Evolutionary conservation across 306 rosid genomes (phyloP).

Genomic region (Urtica urens): DNA sequence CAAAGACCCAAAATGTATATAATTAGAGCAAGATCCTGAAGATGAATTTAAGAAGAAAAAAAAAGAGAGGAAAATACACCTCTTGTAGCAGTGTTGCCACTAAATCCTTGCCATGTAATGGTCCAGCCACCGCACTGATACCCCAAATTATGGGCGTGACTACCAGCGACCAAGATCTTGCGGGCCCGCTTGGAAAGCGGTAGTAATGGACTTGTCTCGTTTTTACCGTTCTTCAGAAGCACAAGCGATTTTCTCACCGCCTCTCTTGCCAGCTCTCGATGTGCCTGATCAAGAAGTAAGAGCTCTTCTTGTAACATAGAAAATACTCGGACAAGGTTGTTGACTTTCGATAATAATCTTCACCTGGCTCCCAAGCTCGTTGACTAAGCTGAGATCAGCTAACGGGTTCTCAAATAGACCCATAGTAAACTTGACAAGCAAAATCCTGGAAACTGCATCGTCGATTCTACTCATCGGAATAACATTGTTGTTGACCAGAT

Average conservation of each 20-base stretch:
- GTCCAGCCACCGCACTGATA: conserved; percentile 99
- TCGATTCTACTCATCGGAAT: conserved; percentile 79
- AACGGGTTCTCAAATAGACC: conserved; percentile 87
- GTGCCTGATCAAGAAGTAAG: conserved; percentile 41
- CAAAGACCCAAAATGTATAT: too few species aligned
- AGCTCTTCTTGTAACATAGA: neutral
- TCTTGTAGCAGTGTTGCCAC: conserved; percentile 56
- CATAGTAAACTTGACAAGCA: conserved; percentile 80
- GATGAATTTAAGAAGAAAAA: too few species aligned
- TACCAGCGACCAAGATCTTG: conserved; percentile 70
- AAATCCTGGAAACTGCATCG: conserved; percentile 82
- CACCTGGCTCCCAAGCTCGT: conserved; percentile 94
- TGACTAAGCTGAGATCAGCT: conserved; percentile 73
- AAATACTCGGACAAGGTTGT: neutral
- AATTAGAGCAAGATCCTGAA: too few species aligned
- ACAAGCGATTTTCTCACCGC: conserved; percentile 91
- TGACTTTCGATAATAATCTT: conserved; percentile 13
- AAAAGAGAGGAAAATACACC: conserved; percentile 39
- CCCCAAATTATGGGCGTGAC: conserved; percentile 91
- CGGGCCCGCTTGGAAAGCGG: conserved; percentile 68
- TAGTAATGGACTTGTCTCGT: conserved; percentile 43
- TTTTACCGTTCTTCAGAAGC: conserved; percentile 86
- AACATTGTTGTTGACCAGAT: conserved; percentile 55
- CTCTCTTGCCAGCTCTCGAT: conserved; percentile 83
- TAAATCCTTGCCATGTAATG: conserved; percentile 89